phyloP scores from a whole-genome alignment of 768 basidiomycete genomes.

The Thelephora ganbajun region DNA sequence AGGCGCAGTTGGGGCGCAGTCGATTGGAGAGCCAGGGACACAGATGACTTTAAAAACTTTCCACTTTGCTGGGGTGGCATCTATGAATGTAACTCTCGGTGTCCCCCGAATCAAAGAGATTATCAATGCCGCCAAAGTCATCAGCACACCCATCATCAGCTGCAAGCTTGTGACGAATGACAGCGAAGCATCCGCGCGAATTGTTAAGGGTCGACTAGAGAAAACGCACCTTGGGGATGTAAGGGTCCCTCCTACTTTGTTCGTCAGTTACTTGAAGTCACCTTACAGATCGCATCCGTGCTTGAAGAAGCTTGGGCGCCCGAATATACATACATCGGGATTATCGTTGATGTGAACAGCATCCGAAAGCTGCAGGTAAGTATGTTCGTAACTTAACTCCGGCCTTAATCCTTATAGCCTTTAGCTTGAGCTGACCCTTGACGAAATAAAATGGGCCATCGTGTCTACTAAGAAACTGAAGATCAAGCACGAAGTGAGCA shows the following conservation, averaged over 20 bases:
- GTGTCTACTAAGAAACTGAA: conserved; percentile 81
- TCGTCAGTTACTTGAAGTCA: not conserved
- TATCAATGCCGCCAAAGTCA: conserved; percentile 95
- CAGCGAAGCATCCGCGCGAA: conserved; percentile 90
- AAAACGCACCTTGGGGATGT: conserved; percentile 93
- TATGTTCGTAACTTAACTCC: not conserved
- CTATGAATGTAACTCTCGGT: conserved; percentile 98
- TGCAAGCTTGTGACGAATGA: conserved; percentile 78
- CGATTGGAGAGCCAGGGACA: conserved; percentile 97
- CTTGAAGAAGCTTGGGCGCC: conserved; percentile 95
- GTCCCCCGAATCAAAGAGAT: conserved; percentile 99
- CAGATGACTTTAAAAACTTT: conserved; percentile 99
- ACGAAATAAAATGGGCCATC: conserved; percentile 89
- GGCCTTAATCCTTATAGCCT: not conserved
- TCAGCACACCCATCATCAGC: conserved; percentile 97
- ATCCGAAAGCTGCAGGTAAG: conserved; percentile 78
- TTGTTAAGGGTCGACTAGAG: conserved; percentile 93
- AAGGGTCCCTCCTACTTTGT: conserved; percentile 13
- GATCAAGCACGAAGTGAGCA: conserved; percentile 67
- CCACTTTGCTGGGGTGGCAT: conserved; percentile 99
- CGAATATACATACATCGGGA: conserved; percentile 83
- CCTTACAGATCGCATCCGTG: conserved; percentile 66
- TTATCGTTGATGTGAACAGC: conserved; percentile 82
- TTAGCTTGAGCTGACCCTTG: conserved; percentile 83
- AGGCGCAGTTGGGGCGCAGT: conserved; percentile 96